Conservation (phyloP, 140 eudicot genomes). For the Eryngium alpinum region DNA sequence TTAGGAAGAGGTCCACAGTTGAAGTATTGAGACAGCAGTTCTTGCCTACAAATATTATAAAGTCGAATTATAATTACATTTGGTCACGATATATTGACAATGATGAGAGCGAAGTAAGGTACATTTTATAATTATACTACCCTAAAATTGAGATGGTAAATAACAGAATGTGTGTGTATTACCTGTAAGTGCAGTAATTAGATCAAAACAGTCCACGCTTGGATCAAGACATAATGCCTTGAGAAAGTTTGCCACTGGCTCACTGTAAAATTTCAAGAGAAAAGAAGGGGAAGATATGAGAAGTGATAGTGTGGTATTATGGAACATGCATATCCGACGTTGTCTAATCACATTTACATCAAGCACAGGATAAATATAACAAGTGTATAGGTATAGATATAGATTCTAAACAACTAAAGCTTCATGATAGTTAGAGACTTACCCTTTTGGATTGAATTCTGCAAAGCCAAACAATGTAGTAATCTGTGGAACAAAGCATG, state of each 20-base stretch:
- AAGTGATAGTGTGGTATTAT: background rate
- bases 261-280: constrained; percentile 24
- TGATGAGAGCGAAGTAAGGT: too few relatives aligned
- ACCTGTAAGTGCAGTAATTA: constrained; percentile 71
- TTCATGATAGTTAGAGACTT: background rate
- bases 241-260: constrained; percentile 43
- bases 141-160: background rate
- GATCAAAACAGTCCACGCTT: constrained; percentile 56
- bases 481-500: constrained; percentile 36
- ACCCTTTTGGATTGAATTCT: constrained; percentile 79
- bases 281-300: background rate
- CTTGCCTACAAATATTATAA: constrained; percentile 36
- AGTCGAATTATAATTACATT: too few relatives aligned
- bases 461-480: constrained; percentile 51
- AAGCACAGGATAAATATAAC: background rate
- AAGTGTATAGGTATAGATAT: background rate
- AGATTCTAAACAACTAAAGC: background rate
- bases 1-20: constrained; percentile 45
- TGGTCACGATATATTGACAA: too few relatives aligned
- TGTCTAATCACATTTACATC: background rate
- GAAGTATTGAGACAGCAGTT: constrained; percentile 79
- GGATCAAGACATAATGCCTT: constrained; percentile 54
- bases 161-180: too few relatives aligned
- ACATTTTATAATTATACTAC: too few relatives aligned
- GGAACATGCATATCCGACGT: background rate